phyloP scores from a whole-genome alignment of 345 rosid species.

The Corchorus olitorius region DNA sequence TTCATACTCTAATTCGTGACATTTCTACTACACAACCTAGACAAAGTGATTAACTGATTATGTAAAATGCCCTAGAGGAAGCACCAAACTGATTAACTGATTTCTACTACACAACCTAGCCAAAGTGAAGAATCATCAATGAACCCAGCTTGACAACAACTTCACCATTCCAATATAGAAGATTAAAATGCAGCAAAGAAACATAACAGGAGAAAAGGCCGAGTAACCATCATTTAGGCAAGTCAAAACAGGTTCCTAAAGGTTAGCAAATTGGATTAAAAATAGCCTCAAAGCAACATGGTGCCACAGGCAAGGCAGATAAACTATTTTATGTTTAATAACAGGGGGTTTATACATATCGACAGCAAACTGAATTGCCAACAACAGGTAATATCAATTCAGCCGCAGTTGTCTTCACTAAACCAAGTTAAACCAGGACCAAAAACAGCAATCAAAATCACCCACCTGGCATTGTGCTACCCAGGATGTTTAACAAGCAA shows the following conservation, averaged over 20 bases:
- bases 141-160: background rate
- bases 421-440: conserved; percentile 6
- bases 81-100: too few relatives aligned
- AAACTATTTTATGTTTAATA: background rate
- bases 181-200: background rate
- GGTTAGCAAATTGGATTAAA: conserved; percentile 14
- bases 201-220: background rate
- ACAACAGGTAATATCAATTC: conserved; percentile 7
- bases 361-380: conserved; percentile 22
- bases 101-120: too few relatives aligned
- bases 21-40: background rate
- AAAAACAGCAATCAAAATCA: conserved; percentile 17
- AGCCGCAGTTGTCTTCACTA: conserved; percentile 13
- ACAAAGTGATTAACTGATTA: background rate
- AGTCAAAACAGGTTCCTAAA: conserved; percentile 15
- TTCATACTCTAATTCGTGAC: background rate
- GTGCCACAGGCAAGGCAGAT: background rate
- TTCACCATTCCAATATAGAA: background rate
- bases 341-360: background rate
- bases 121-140: conserved; percentile 9
- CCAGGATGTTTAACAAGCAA: conserved; percentile 27
- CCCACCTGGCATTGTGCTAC: conserved; percentile 47
- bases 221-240: background rate
- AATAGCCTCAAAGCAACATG: background rate
- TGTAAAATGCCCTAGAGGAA: background rate